phyloP scores from a whole-genome alignment of 768 basidiomycete genomes.

The Porphyrellus cyaneotinctus region DNA sequence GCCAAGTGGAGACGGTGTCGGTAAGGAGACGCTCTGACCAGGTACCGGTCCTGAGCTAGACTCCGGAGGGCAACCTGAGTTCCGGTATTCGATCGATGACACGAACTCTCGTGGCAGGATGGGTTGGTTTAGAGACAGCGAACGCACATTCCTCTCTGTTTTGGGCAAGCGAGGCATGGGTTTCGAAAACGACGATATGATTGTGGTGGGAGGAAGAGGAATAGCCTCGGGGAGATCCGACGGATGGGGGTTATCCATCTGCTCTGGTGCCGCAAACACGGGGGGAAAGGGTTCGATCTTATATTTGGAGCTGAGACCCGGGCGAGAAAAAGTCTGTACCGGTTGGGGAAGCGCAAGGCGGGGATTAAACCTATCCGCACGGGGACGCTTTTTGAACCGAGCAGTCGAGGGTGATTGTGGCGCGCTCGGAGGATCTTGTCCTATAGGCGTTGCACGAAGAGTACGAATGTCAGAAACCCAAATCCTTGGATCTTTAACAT shows the following conservation, averaged over 20 bases:
- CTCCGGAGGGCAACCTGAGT: constrained; percentile 19
- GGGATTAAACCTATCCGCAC: constrained; percentile 41
- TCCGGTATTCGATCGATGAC: constrained; percentile 33
- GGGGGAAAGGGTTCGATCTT: constrained; percentile 46
- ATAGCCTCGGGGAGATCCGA: constrained; percentile 24
- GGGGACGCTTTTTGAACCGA: constrained; percentile 33
- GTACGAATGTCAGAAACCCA: constrained; percentile 50
- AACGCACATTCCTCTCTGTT: neutral
- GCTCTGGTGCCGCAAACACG: constrained; percentile 18
- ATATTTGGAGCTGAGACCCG: constrained; percentile 41
- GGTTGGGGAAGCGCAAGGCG: constrained; percentile 39
- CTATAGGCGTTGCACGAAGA: constrained; percentile 34
- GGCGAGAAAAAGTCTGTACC: constrained; percentile 29
- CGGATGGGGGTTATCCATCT: constrained; percentile 14
- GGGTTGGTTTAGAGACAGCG: constrained; percentile 11
- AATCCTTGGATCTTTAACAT: constrained; percentile 43
- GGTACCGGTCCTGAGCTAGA: constrained; percentile 2
- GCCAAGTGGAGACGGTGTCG: constrained; percentile 45
- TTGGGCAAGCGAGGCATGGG: constrained; percentile 11
- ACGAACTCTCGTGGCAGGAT: constrained; percentile 7
- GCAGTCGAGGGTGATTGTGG: constrained; percentile 36
- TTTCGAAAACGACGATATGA: constrained; percentile 16
- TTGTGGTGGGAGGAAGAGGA: constrained; percentile 19
- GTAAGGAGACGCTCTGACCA: constrained; percentile 12
- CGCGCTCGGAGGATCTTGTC: constrained; percentile 29